phyloP scores from a whole-genome alignment of 2,329 filamentous ascomycete genomes.

The Claviceps quebecensis region DNA sequence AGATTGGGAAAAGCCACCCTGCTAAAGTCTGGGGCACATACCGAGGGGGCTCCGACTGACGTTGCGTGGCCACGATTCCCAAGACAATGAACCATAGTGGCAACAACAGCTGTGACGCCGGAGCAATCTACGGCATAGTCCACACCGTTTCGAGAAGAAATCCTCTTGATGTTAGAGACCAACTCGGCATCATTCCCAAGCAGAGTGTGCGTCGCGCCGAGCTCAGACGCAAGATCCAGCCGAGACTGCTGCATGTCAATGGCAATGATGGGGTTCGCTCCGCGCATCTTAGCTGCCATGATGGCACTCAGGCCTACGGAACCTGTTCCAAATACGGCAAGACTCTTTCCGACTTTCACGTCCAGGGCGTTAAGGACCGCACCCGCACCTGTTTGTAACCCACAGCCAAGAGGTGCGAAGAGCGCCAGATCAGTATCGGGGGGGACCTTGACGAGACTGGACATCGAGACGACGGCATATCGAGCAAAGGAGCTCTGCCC shows the following conservation, averaged over 20 bases:
- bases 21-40: not conserved
- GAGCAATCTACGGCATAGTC: slow-evolving; percentile 20
- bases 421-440: slow-evolving; percentile 14
- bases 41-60: not conserved
- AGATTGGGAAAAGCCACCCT: not conserved
- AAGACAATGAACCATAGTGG: slow-evolving; percentile 32
- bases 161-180: slow-evolving; percentile 9
- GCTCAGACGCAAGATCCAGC: not conserved
- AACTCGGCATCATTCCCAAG: not conserved
- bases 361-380: slow-evolving; percentile 18
- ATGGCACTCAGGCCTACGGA: not conserved
- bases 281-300: not conserved
- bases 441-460: slow-evolving; percentile 16
- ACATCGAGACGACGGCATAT: slow-evolving; percentile 15
- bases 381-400: slow-evolving; percentile 22
- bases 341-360: slow-evolving; percentile 12
- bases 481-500: slow-evolving; percentile 21
- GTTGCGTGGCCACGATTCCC: slow-evolving; percentile 8
- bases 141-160: slow-evolving; percentile 11
- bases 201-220: not conserved
- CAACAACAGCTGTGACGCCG: slow-evolving; percentile 24
- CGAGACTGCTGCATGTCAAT: not conserved
- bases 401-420: slow-evolving; percentile 21
- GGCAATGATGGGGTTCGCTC: not conserved
- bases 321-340: slow-evolving; percentile 15